Percentiles rank a stretch among this genome's conserved stretches.
phyloP scores from a whole-genome alignment of 495 filamentous ascomycete genomes.

The Daldinia loculata region DNA sequence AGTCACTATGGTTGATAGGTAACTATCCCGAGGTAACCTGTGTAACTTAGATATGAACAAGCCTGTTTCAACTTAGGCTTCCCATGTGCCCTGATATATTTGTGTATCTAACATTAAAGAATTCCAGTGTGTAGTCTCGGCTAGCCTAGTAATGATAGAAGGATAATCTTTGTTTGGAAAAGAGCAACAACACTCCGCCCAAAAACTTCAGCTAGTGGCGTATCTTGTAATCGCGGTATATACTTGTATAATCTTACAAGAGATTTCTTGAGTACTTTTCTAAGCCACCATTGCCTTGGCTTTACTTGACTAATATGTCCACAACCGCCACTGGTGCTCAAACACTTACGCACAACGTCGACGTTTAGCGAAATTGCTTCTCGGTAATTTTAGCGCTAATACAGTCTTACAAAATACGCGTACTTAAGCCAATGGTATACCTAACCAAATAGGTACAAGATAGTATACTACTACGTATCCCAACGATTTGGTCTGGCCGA shows the following conservation, averaged over 20 bases:
- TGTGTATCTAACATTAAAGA: no score
- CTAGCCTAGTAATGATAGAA: no score
- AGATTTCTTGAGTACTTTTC: not conserved
- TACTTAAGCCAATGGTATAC: not conserved
- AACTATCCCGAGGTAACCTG: no score
- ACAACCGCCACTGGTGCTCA: conserved; percentile 5
- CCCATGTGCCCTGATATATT: no score
- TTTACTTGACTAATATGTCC: not conserved
- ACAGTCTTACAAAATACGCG: not conserved
- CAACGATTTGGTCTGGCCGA: not conserved
- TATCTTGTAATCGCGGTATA: not conserved
- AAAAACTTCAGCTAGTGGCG: not conserved
- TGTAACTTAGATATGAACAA: no score
- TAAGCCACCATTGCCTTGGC: not conserved
- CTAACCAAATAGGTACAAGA: not conserved
- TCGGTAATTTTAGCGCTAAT: not conserved
- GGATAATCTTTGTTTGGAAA: no score
- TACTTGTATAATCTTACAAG: not conserved
- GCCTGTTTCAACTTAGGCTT: no score
- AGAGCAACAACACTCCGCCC: no score
- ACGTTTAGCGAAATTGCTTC: not conserved
- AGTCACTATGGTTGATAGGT: no score
- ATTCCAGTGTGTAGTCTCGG: no score
- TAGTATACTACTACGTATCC: not conserved
- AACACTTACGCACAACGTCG: not conserved